Percentiles rank a stretch among this genome's conserved stretches.
Conservation (phyloP, 164 flowering plant genomes). For the Cinnamomum micranthum region DNA sequence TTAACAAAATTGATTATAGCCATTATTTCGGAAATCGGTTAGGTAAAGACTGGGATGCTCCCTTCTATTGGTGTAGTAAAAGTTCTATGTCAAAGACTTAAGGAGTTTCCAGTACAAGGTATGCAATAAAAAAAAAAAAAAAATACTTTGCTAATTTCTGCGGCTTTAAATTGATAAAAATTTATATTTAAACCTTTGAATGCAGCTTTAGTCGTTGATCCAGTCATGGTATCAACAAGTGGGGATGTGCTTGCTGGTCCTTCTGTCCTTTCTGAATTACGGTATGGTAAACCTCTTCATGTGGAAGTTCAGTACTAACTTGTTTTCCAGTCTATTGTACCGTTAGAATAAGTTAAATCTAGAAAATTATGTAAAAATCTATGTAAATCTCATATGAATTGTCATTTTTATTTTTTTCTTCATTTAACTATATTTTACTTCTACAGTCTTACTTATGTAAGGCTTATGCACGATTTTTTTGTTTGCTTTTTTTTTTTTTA, state of each 20-base stretch:
- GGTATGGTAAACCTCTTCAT: conserved; percentile 42
- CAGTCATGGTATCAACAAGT: conserved; percentile 97
- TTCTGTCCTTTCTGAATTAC: conserved; percentile 48
- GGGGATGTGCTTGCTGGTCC: conserved; percentile 91
- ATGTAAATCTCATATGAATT: no score
- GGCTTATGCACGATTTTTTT: no score
- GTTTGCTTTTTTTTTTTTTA: no score
- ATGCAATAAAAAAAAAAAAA: conserved; percentile 6
- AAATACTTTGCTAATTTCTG: conserved; percentile 1
- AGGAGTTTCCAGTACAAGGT: conserved; percentile 73
- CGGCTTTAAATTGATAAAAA: conserved; percentile 19
- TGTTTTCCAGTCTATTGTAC: neutral
- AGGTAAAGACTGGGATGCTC: conserved; percentile 99
- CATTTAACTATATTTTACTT: no score
- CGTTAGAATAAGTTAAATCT: no score
- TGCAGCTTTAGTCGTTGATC: conserved; percentile 98
- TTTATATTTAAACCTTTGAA: conserved; percentile 40
- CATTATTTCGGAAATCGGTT: conserved; percentile 12
- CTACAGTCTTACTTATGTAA: no score
- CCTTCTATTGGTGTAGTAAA: conserved; percentile 71
- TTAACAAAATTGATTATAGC: conserved; percentile 6
- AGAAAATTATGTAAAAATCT: no score
- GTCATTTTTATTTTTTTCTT: no score
- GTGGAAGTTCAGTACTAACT: neutral
- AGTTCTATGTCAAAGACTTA: conserved; percentile 47